Percentiles rank a stretch among this genome's conserved stretches.
Evolutionary conservation across 176 grass and related monocot genomes (phyloP).

Genomic region (Triticum dicoccoides): DNA sequence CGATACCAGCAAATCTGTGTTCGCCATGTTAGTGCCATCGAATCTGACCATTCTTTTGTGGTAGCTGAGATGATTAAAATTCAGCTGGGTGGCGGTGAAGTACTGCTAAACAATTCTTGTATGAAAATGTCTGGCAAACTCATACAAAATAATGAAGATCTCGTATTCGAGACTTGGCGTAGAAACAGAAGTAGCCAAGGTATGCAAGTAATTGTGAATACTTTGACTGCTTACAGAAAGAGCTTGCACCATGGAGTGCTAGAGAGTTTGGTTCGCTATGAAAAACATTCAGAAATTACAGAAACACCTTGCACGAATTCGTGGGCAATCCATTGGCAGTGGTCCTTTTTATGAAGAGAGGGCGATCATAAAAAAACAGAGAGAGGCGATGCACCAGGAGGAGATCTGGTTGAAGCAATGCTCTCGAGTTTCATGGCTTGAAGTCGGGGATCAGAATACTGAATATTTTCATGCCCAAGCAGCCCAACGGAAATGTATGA

Average conservation of each 20-base stretch:
- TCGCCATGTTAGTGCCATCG: neutral
- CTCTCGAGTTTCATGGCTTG: neutral
- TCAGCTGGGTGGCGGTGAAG: neutral
- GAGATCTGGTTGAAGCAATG: neutral
- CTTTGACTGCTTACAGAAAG: neutral
- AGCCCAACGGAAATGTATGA: neutral
- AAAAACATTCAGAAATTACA: neutral
- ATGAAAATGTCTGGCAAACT: neutral
- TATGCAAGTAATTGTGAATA: neutral
- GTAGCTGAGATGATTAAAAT: neutral
- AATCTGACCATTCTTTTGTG: neutral
- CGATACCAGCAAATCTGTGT: neutral
- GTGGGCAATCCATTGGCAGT: neutral
- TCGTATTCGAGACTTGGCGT: neutral
- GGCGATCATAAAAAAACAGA: rapidly evolving
- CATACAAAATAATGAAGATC: neutral
- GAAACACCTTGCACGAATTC: neutral
- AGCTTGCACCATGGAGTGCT: neutral
- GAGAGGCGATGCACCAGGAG: neutral
- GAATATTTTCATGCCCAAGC: neutral
- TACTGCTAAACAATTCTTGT: neutral
- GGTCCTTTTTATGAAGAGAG: neutral
- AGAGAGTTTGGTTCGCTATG: neutral
- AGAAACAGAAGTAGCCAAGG: neutral
- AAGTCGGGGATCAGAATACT: neutral